A percentile compares a stretch with the other conserved stretches of the same genome.
These are phyloP conservation scores for Diaporthe aspalathi DNA, from an alignment of 2,329 filamentous ascomycete genomes.

Conservation along the genomic window DNA sequence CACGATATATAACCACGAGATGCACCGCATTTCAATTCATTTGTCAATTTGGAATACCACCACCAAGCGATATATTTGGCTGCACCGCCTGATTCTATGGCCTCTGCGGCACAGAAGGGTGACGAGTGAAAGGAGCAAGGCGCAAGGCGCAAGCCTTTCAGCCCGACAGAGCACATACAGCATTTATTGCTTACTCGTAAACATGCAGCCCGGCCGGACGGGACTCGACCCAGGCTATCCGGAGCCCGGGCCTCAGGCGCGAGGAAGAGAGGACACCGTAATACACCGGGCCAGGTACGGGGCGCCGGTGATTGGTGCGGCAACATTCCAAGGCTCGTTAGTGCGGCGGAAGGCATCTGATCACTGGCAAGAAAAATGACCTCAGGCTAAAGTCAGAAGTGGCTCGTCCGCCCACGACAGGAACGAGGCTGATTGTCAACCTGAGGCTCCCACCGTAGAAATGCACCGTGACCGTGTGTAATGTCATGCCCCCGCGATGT, in stretches of 20 bases:
- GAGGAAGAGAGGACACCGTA: neutral
- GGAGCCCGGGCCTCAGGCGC: neutral
- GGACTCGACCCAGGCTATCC: constrained; percentile 9
- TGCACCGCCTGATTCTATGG: constrained; percentile 2
- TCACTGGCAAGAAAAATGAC: constrained; percentile 12
- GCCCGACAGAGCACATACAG: neutral
- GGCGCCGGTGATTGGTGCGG: constrained; percentile 38
- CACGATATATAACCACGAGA: constrained; percentile 26
- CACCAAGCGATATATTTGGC: neutral
- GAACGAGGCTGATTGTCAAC: constrained; percentile 38
- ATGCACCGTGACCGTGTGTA: constrained; percentile 19
- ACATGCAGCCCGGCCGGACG: constrained; percentile 16
- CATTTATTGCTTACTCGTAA: neutral
- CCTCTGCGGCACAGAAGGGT: neutral
- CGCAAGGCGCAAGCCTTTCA: neutral
- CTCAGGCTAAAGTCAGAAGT: constrained; percentile 30
- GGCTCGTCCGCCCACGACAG: constrained; percentile 25
- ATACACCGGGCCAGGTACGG: constrained; percentile 31
- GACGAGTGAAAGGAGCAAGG: neutral
- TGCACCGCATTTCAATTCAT: constrained; percentile 16
- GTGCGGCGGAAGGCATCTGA: constrained; percentile 31
- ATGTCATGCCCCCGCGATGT: constrained; percentile 27
- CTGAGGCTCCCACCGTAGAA: constrained; percentile 26
- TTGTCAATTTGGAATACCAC: neutral
- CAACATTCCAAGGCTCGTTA: constrained; percentile 21